phyloP scores from a whole-genome alignment of 345 rosid genomes.

The Eucalyptus tenuipes region DNA sequence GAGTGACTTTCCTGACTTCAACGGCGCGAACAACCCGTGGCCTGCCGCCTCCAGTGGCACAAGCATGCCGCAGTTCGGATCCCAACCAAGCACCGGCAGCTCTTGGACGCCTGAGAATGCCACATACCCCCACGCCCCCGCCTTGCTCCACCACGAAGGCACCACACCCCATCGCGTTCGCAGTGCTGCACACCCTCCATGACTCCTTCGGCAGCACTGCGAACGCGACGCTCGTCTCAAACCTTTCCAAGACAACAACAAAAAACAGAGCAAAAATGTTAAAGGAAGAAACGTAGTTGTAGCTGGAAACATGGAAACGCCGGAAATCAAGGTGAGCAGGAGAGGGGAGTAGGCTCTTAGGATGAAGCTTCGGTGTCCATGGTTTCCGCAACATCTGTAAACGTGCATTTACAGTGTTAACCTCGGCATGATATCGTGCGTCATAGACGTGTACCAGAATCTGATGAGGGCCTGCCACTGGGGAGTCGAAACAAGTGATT shows the following conservation, averaged over 20 bases:
- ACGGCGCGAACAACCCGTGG: conserved; percentile 11
- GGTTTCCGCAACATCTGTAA: not conserved
- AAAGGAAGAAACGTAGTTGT: not conserved
- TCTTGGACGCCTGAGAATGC: conserved; percentile 31
- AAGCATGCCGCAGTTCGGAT: not conserved
- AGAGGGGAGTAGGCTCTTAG: not conserved
- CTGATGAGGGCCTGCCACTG: conserved; percentile 7
- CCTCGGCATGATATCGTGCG: no score
- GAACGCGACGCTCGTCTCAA: conserved; percentile 73
- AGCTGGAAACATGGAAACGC: no score
- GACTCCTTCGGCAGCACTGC: conserved; percentile 26
- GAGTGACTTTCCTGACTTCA: not conserved
- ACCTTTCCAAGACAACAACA: conserved; percentile 4
- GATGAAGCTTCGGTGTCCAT: not conserved
- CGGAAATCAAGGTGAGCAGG: not conserved
- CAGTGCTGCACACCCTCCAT: conserved; percentile 43
- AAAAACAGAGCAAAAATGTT: not conserved
- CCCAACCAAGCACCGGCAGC: not conserved
- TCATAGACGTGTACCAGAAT: conserved; percentile 17
- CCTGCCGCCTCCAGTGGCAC: not conserved
- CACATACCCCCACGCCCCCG: conserved; percentile 26
- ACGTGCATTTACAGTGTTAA: no score
- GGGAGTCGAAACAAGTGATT: not conserved
- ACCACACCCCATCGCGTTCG: conserved; percentile 1
- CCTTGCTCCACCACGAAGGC: conserved; percentile 10